Evolutionary conservation across 768 basidiomycete species (phyloP).

Genomic region (Naganishia randhawae): DNA sequence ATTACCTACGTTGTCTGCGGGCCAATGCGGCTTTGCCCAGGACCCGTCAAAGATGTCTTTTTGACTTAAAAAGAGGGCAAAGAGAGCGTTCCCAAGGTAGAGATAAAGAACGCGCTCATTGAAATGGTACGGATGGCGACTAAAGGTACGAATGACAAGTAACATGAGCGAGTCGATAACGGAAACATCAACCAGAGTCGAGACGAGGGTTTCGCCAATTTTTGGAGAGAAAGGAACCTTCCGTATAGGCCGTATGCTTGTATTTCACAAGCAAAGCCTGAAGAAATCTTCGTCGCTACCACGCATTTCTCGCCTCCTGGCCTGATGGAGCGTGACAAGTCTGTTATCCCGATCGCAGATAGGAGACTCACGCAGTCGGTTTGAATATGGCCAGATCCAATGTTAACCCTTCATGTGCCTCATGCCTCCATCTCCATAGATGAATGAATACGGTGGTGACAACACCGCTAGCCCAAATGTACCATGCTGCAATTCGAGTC

Average conservation of each 20-base stretch:
- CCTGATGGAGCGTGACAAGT: no score
- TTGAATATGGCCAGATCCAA: conserved; percentile 9
- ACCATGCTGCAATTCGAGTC: conserved; percentile 1
- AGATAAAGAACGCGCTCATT: conserved; percentile 44
- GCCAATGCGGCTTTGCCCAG: conserved; percentile 26
- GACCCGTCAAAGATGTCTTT: conserved; percentile 34
- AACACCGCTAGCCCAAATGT: conserved; percentile 11
- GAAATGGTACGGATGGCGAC: conserved; percentile 40
- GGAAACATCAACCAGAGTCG: no score
- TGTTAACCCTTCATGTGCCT: conserved; percentile 14
- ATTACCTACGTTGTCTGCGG: conserved; percentile 16
- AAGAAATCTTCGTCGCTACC: no score
- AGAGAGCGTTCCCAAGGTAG: conserved; percentile 30
- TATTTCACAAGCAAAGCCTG: no score
- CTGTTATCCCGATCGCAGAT: not conserved
- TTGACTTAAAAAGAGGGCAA: conserved; percentile 32
- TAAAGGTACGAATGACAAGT: not conserved
- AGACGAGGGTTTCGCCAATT: no score
- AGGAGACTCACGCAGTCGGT: conserved; percentile 15
- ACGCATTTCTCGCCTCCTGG: no score
- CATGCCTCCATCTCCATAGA: conserved; percentile 17
- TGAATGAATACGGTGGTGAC: conserved; percentile 1
- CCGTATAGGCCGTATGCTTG: no score
- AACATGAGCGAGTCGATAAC: not conserved
- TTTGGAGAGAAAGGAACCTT: no score